Evolutionary conservation across 2,329 filamentous ascomycete species (phyloP).

Genomic region (Alternaria sp.): DNA sequence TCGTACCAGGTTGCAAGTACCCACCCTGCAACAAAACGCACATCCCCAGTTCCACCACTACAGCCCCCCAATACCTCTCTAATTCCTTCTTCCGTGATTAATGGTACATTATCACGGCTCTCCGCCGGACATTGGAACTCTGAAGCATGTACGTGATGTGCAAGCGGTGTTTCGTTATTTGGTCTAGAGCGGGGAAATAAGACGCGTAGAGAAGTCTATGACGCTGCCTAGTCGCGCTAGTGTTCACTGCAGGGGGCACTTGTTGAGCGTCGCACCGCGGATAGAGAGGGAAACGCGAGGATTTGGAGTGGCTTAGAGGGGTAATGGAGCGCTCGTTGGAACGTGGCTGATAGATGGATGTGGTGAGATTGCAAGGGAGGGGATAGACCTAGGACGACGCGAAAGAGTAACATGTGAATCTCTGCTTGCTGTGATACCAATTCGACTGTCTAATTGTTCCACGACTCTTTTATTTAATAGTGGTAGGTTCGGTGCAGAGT

Average conservation of each 20-base stretch:
- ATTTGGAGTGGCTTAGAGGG: not conserved
- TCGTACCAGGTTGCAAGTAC: not conserved
- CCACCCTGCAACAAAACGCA: constrained; percentile 7
- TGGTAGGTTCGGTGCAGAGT: not conserved
- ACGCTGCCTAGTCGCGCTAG: constrained; percentile 20
- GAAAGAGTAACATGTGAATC: not conserved
- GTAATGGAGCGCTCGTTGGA: not conserved
- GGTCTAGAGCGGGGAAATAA: not conserved
- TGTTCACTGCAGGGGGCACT: not conserved
- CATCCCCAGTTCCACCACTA: not conserved
- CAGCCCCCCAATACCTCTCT: constrained; percentile 1
- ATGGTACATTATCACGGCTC: constrained; percentile 22
- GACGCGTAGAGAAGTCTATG: constrained; percentile 15
- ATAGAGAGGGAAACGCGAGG: not conserved
- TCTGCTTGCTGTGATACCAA: not conserved
- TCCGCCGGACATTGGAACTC: constrained; percentile 23
- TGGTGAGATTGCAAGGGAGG: not conserved
- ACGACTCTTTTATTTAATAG: not conserved
- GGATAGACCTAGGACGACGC: not conserved
- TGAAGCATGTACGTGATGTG: not conserved
- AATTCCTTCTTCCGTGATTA: constrained; percentile 5
- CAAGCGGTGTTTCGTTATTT: not conserved
- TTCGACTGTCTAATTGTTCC: not conserved
- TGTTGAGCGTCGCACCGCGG: not conserved
- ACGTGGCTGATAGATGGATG: not conserved